Percentiles rank a stretch among this genome's conserved stretches.
These are phyloP conservation scores for Cercospora janseana DNA, from an alignment of 2,329 filamentous ascomycete species.

Conservation along the genomic window DNA sequence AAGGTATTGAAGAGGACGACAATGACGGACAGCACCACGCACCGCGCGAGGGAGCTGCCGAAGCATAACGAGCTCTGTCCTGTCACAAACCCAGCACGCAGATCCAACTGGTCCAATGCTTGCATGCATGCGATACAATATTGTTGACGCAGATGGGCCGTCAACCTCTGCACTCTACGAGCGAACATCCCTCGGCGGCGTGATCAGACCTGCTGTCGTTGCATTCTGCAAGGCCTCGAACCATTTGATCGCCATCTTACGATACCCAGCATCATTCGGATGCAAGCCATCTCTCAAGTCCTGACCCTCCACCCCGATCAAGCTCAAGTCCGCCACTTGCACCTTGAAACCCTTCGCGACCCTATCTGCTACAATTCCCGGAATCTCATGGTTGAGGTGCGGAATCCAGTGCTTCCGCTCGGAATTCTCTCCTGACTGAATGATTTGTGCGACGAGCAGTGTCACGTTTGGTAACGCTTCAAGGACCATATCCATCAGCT, in stretches of 20 bases:
- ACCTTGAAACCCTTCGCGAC: slow-evolving; percentile 15
- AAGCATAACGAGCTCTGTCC: no score
- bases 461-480: slow-evolving; percentile 17
- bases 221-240: slow-evolving; percentile 11
- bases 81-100: no score
- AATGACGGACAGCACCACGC: no score
- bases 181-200: background rate
- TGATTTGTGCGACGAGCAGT: slow-evolving; percentile 20
- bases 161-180: no score
- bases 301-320: slow-evolving; percentile 8
- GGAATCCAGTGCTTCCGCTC: background rate
- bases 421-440: background rate
- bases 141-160: no score
- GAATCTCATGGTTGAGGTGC: slow-evolving; percentile 12
- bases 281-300: slow-evolving; percentile 17
- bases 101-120: no score
- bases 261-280: slow-evolving; percentile 18
- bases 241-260: slow-evolving; percentile 17
- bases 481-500: slow-evolving; percentile 18
- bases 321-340: slow-evolving; percentile 15
- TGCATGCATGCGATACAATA: no score
- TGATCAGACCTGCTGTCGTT: slow-evolving; percentile 12
- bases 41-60: no score
- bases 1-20: no score
- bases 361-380: slow-evolving; percentile 1